A percentile compares a stretch with the other conserved stretches of the same genome.
Conservation (phyloP, 345 rosid genomes). For the Syzygium oleosum region DNA sequence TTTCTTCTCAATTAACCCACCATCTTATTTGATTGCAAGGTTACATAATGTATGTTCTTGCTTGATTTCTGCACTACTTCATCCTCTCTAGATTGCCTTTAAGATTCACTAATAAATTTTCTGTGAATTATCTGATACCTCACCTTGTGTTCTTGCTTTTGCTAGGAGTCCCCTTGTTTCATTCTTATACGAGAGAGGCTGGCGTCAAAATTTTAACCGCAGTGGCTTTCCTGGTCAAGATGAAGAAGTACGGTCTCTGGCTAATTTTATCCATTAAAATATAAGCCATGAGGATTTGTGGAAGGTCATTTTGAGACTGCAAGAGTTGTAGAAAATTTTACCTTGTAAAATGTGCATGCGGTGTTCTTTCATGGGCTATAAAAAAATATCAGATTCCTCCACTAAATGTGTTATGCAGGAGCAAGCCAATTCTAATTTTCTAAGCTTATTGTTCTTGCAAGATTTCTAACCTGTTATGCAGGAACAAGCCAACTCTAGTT, state of each 20-base stretch:
- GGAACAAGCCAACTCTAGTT: no score
- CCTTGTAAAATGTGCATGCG: not conserved
- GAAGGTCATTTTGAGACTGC: not conserved
- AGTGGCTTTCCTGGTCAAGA: constrained; percentile 95
- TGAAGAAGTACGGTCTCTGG: constrained; percentile 57
- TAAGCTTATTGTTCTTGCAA: not conserved
- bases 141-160: constrained; percentile 3
- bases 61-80: not conserved
- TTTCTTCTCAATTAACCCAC: not conserved
- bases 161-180: constrained; percentile 91
- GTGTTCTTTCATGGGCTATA: not conserved
- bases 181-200: constrained; percentile 87
- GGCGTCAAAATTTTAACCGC: constrained; percentile 76
- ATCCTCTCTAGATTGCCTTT: not conserved
- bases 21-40: not conserved
- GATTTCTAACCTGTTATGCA: no score
- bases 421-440: not conserved
- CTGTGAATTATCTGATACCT: not conserved
- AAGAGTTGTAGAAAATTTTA: not conserved
- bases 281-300: not conserved
- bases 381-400: not conserved
- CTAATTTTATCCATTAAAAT: not conserved
- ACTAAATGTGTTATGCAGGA: not conserved
- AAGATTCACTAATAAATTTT: not conserved
- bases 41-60: not conserved